phyloP scores from a whole-genome alignment of 805 yeast species.

The Wickerhamomyces ciferrii region DNA sequence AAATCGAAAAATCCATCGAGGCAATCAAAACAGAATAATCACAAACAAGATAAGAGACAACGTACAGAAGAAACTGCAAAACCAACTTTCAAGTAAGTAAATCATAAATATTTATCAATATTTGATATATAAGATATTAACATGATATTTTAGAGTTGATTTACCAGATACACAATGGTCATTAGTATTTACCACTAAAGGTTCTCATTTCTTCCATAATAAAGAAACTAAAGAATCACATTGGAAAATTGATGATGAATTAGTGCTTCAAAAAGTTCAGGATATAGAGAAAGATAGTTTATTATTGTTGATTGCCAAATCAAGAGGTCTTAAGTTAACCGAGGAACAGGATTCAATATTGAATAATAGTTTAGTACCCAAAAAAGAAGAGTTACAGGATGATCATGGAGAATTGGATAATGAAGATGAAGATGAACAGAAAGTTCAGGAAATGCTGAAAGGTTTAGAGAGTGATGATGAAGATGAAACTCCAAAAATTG shows the following conservation, averaged over 20 bases:
- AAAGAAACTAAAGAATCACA: constrained; percentile 19
- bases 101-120: background rate
- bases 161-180: constrained; percentile 28
- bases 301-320: constrained; percentile 28
- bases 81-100: background rate
- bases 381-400: constrained; percentile 1
- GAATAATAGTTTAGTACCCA: background rate
- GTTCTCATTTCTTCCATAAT: constrained; percentile 37
- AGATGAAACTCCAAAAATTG: background rate
- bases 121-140: background rate
- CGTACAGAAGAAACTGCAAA: background rate
- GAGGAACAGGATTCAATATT: constrained; percentile 7
- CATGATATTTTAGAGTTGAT: background rate
- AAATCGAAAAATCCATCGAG: background rate
- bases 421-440: background rate
- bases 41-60: background rate
- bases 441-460: background rate
- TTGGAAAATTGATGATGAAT: constrained; percentile 32
- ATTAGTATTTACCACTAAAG: constrained; percentile 35
- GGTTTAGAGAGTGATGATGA: background rate
- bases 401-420: too few relatives aligned
- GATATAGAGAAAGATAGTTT: constrained; percentile 22
- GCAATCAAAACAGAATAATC: background rate
- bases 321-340: constrained; percentile 28
- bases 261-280: constrained; percentile 21